Evolutionary conservation across 2,329 filamentous ascomycete species (phyloP), one percentile per base, ranked within the genome.

Genomic region (Aspergillus novoparasiticus): DNA sequence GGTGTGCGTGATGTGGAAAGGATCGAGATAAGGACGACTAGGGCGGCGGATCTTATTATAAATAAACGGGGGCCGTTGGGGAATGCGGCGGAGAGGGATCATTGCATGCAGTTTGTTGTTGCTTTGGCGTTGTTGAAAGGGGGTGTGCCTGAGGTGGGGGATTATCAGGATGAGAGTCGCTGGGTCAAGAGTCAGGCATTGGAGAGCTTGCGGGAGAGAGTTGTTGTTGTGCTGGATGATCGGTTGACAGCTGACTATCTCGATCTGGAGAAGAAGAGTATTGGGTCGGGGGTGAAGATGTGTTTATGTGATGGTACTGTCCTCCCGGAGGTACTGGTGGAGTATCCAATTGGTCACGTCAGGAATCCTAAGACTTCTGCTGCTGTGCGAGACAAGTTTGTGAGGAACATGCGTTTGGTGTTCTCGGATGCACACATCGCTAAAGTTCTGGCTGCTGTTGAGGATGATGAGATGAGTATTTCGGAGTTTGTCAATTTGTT

Each of bases 41-140:
- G 64, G 14, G 72, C 75, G 12, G 75, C 75, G 0, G 66, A 67
- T 45, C 39, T 70, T 21, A 78, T 79, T 26, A 76, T 79, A 41
- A 74, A 75, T 53, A 79, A 78, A 41, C 57, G 23, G 1, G 73
- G 71, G 0, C 51, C 41, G n/a, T 56, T 78, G 43, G 41, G 58
- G 2, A 75, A 75, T 61, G 59, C 69, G 16, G 75, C 77, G 8
- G 76, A 79, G 60, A 69, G 77, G 11, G 77, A 78, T 64, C 76
- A 79, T 51, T 77, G 73, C 55, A 65, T 80, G 53, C 70, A 76
- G 56, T 79, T 73, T 58, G 69, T 76, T 32, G 65, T 78, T 21
- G 72, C 76, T 4, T 50, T 79, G 21, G 65, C 68, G 2, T 65
- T 79, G 8, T 57, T 77, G 23, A 80, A 79, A 58, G 73, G 72